These are phyloP conservation scores for Alternaria tenuissima DNA, from an alignment of 2,329 filamentous ascomycete species.

Conservation along the genomic window DNA sequence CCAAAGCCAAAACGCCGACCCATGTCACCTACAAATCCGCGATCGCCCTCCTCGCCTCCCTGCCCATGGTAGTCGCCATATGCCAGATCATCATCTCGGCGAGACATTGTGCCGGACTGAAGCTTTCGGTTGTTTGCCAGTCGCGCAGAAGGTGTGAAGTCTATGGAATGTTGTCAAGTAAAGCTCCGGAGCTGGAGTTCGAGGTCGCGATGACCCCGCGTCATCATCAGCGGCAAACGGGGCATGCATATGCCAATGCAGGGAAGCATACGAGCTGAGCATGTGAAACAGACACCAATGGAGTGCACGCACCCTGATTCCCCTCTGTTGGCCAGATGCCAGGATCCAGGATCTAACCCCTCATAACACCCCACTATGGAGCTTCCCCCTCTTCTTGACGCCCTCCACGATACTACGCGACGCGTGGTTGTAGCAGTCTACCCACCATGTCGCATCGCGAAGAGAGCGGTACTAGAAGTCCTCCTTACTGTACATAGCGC, in stretches of 20 bases:
- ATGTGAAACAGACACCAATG: slow-evolving; percentile 6
- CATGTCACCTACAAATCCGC: slow-evolving; percentile 63
- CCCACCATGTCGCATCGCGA: not conserved
- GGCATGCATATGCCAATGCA: slow-evolving; percentile 11
- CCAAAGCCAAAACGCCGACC: slow-evolving; percentile 56
- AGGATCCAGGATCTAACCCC: not conserved
- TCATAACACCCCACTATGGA: slow-evolving; percentile 1
- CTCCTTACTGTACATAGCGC: not conserved
- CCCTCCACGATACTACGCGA: slow-evolving; percentile 1
- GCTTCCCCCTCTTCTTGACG: slow-evolving; percentile 4
- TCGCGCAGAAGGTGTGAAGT: not conserved
- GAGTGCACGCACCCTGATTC: slow-evolving; percentile 4
- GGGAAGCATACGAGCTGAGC: slow-evolving; percentile 10
- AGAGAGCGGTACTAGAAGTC: not conserved
- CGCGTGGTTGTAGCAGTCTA: not conserved
- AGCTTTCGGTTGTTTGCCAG: slow-evolving; percentile 15
- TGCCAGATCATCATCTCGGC: slow-evolving; percentile 61
- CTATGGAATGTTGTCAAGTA: slow-evolving; percentile 8
- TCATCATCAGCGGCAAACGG: slow-evolving; percentile 26
- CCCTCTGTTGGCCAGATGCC: not conserved
- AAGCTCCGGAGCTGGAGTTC: slow-evolving; percentile 14
- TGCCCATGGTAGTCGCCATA: slow-evolving; percentile 62
- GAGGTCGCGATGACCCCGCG: slow-evolving; percentile 25
- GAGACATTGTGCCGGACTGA: slow-evolving; percentile 40
- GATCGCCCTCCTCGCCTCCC: slow-evolving; percentile 53